Evolutionary conservation across 2,329 filamentous ascomycete genomes (phyloP), one percentile per base, ranked within the genome.

Genomic region (Alternaria sp.): DNA sequence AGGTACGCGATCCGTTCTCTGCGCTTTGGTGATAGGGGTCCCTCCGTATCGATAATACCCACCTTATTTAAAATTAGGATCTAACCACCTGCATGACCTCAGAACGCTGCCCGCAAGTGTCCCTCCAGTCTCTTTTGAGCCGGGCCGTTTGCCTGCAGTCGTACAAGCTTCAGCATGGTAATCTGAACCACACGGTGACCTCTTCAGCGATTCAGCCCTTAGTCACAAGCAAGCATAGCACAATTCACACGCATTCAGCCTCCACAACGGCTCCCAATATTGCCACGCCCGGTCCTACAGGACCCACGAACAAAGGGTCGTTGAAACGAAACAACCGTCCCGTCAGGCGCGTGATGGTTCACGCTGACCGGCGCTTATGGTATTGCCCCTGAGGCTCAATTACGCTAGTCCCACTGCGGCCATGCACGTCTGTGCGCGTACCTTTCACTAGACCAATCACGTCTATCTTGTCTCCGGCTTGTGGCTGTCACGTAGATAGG

Each of bases 21-120:
- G 65, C 66, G 67, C 70, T 65, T 57, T 59, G 57, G 67, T 65
- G 68, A 67, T 73, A 74, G 69, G 70, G 71, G 72, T 70, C 70
- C 69, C 36, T 40, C 36, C 36, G 36, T 76, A 78, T 76, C 73
- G 73, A 70, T 68, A 71, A 69, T 70, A 73, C 73, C 71, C 71
- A 71, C 67, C 65, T 67, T 73, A 75, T 77, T 75, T 73, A 74
- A 70, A 70, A 72, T 73, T 40, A 40, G 36, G 75, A 74, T 76
- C 72, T 69, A 70, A 65, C 67, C 59, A 63, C 67, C 70, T 77
- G 75, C 74, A 77, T 74, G 68, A 75, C 72, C 69, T 75, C 67
- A 73, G 64, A 69, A 62, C 63, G 59, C 57, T 61, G 21, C 32
- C 62, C 59, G 59, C 63, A 65, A 63, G 62, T 71, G 66, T 73